Conservation (phyloP, 768 basidiomycete species). For the Suillus plorans region DNA sequence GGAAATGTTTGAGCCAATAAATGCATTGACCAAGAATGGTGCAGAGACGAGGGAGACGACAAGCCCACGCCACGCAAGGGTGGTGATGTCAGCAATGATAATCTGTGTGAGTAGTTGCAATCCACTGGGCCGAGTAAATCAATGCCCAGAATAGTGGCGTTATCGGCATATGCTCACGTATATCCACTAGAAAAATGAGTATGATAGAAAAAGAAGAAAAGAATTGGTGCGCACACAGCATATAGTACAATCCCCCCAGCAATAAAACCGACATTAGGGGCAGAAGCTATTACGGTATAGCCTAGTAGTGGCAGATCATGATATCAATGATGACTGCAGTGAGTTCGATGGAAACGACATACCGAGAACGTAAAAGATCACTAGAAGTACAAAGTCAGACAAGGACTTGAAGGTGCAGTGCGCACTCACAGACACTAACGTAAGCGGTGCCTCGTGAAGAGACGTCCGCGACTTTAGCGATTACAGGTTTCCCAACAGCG, state of each 20-base stretch:
- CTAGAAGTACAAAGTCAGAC: conserved; percentile 21
- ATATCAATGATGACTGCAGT: neutral
- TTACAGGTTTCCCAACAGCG: conserved; percentile 61
- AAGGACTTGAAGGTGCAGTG: neutral
- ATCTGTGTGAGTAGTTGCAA: conserved; percentile 65
- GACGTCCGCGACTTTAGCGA: conserved; percentile 74
- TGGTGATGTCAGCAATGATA: conserved; percentile 62
- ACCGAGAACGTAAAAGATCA: conserved; percentile 62
- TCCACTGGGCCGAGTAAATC: conserved; percentile 36
- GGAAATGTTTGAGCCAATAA: conserved; percentile 65
- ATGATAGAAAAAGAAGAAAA: conserved; percentile 12
- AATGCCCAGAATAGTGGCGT: neutral
- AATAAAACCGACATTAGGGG: conserved; percentile 42
- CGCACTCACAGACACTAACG: conserved; percentile 49
- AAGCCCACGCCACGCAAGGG: conserved; percentile 55
- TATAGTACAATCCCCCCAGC: conserved; percentile 59
- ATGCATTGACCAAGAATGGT: conserved; percentile 63
- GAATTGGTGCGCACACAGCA: conserved; percentile 41
- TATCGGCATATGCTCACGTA: conserved; percentile 38
- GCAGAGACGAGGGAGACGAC: conserved; percentile 45
- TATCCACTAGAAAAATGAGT: conserved; percentile 49
- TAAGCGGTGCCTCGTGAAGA: conserved; percentile 67
- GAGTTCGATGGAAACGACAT: conserved; percentile 19
- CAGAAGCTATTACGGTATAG: conserved; percentile 54
- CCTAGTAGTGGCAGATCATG: conserved; percentile 25